Conservation (phyloP, 2,329 filamentous ascomycete species). For the Claviceps maximensis region DNA sequence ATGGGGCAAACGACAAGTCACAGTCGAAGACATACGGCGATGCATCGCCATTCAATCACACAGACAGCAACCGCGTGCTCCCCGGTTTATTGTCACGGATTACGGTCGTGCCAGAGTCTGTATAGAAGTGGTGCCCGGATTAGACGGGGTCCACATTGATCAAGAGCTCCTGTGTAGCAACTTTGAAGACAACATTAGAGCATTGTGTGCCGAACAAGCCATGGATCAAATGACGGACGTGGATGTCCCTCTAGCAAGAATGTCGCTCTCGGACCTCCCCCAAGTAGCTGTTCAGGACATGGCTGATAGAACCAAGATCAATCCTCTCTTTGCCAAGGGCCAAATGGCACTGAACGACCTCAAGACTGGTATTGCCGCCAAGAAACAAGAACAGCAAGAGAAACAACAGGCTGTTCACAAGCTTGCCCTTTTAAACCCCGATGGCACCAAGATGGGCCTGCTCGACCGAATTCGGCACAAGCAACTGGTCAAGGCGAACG, state of each 20-base stretch:
- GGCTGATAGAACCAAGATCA: conserved; percentile 27
- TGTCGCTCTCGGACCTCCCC: conserved; percentile 37
- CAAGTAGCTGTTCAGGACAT: conserved; percentile 22
- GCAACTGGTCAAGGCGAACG: conserved; percentile 43
- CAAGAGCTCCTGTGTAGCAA: conserved; percentile 38
- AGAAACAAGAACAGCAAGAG: conserved; percentile 32
- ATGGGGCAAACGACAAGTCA: conserved; percentile 61
- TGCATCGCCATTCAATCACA: conserved; percentile 48
- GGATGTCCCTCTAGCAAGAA: conserved; percentile 35
- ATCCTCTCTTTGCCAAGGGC: conserved; percentile 49
- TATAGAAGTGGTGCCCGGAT: conserved; percentile 37
- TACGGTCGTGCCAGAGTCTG: conserved; percentile 44
- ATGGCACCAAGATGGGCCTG: conserved; percentile 48
- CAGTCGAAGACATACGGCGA: conserved; percentile 50
- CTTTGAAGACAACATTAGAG: conserved; percentile 39
- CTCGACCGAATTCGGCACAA: conserved; percentile 66
- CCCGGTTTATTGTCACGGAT: conserved; percentile 33
- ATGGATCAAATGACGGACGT: conserved; percentile 19
- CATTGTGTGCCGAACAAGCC: conserved; percentile 26
- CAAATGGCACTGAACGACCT: conserved; percentile 57
- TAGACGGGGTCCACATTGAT: conserved; percentile 27
- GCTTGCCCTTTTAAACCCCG: conserved; percentile 23
- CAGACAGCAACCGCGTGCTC: conserved; percentile 14
- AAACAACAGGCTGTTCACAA: conserved; percentile 19
- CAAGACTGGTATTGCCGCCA: conserved; percentile 44